Conservation (phyloP, 345 rosid species). For the Euphorbia pulcherrima region DNA sequence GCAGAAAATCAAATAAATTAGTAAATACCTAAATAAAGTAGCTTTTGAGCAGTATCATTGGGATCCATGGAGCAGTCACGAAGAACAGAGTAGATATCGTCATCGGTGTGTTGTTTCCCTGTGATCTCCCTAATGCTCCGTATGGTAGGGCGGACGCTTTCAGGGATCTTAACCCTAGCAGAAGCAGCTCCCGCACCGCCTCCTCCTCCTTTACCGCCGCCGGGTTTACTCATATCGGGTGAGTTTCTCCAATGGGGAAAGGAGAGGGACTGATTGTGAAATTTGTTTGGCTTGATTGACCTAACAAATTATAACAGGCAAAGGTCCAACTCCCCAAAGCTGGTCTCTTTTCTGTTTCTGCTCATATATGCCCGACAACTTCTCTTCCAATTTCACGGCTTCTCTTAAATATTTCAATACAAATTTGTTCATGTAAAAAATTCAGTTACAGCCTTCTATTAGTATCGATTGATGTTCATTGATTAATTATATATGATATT, state of each 20-base stretch:
- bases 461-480: too few species aligned
- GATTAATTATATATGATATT: too few species aligned
- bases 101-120: constrained; percentile 29
- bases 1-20: background rate
- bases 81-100: constrained; percentile 27
- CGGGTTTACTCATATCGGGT: constrained; percentile 37
- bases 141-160: constrained; percentile 26
- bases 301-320: background rate
- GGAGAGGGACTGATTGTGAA: constrained; percentile 8
- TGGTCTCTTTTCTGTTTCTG: background rate
- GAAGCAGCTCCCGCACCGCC: constrained; percentile 18
- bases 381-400: too few species aligned
- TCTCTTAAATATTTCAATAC: too few species aligned
- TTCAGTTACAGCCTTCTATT: too few species aligned
- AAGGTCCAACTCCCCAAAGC: background rate
- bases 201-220: constrained; percentile 36
- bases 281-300: background rate
- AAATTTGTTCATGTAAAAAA: too few species aligned
- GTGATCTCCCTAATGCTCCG: constrained; percentile 28
- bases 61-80: constrained; percentile 30
- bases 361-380: background rate
- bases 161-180: constrained; percentile 56
- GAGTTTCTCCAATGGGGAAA: constrained; percentile 4
- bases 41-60: constrained; percentile 27
- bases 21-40: constrained; percentile 31